These are phyloP conservation scores for Cladorrhinum sp. DNA, from an alignment of 2,329 filamentous ascomycete species.

Conservation along the genomic window DNA sequence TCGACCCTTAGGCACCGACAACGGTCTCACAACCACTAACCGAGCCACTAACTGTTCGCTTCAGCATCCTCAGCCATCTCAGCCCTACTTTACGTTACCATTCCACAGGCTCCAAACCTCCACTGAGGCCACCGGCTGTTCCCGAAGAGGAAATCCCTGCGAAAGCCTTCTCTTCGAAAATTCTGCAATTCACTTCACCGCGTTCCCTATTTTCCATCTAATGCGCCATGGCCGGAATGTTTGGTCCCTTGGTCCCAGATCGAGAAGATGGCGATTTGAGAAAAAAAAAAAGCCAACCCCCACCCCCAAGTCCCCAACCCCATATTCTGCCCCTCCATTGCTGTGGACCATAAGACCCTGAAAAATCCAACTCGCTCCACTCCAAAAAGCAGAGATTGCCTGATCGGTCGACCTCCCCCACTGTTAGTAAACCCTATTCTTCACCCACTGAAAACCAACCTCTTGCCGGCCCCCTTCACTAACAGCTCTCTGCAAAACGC, in stretches of 20 bases:
- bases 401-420: no score
- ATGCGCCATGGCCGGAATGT: no score
- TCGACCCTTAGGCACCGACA: neutral
- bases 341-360: no score
- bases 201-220: neutral
- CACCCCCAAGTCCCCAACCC: neutral
- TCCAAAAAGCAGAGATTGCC: no score
- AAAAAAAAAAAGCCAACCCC: neutral
- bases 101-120: neutral
- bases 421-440: no score
- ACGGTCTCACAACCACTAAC: neutral
- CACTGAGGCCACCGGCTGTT: neutral
- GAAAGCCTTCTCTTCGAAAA: neutral
- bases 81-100: constrained; percentile 5
- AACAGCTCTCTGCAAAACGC: no score
- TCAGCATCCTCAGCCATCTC: neutral
- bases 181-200: neutral
- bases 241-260: neutral
- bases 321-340: no score
- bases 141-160: constrained; percentile 7
- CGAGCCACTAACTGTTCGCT: constrained; percentile 5
- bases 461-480: no score
- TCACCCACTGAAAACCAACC: no score
- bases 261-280: neutral
- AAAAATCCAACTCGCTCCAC: no score